Conservation (phyloP, 305 asterid genomes). For the Fraxinus nigra region DNA sequence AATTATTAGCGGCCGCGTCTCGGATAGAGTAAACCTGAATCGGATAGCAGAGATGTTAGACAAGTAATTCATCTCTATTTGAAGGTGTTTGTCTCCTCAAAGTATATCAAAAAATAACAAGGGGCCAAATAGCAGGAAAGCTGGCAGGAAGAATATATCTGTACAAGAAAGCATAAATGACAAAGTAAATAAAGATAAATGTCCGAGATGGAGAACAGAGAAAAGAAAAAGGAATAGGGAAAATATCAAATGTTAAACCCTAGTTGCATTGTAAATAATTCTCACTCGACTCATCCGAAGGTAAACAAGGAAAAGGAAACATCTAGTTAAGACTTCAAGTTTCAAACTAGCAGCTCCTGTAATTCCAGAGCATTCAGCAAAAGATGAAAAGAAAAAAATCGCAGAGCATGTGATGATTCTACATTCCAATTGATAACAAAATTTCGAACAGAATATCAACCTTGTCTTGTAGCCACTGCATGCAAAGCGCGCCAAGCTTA, state of each 20-base stretch:
- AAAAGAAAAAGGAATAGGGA: not conserved
- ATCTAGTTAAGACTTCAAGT: not conserved
- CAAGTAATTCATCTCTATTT: not conserved
- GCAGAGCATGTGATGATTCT: not conserved
- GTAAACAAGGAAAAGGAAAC: not conserved
- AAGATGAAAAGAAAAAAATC: not conserved
- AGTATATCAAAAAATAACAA: not conserved
- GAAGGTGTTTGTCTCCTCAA: not conserved
- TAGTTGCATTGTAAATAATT: not conserved
- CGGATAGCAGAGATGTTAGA: not conserved
- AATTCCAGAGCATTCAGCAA: not conserved
- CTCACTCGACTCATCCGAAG: not conserved
- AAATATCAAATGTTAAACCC: not conserved
- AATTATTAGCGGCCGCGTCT: conserved; percentile 56
- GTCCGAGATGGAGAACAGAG: not conserved
- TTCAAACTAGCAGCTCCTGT: not conserved
- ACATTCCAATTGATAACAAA: not conserved
- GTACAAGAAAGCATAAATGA: not conserved
- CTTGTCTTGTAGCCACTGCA: conserved; percentile 19
- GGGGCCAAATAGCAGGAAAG: not conserved
- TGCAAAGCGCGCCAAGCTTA: no score
- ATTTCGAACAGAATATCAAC: conserved; percentile 22
- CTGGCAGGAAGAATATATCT: not conserved
- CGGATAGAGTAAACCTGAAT: conserved; percentile 89
- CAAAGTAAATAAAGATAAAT: not conserved